Evolutionary conservation across 2,329 filamentous ascomycete species (phyloP), one percentile per base, ranked within the genome.

Genomic region (Claviceps purpurea): DNA sequence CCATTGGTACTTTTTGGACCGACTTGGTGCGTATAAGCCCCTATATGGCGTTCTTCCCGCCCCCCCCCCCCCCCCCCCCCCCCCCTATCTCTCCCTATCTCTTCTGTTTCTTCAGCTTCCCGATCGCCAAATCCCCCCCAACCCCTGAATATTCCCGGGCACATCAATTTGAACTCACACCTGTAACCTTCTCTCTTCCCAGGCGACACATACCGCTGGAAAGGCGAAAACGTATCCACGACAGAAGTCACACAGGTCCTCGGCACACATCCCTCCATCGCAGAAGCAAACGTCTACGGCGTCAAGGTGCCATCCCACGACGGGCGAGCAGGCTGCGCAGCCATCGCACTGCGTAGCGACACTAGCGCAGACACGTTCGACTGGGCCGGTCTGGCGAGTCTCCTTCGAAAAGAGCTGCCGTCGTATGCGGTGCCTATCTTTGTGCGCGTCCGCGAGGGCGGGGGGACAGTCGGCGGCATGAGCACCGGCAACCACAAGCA

Each of bases 361-460:
- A 68, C 66, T 1, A 64, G 70, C 1, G 69, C 69, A 34, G 61
- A 66, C 0, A 64, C 55, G 0, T 85, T 86, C 55, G 75, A 84
- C 62, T 86, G 79, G 61, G 66, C 71, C 10, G 78, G 37, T 34
- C 38, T 53, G 14, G 47, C 73, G 71, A 55, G 76, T 84, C 60
- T 73, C 75, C 2, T 74, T 77, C 6, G 71, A 73, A 14, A 73
- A 11, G 56, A 78, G 49, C 69, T 90, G 22, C 86, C 87, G 0
- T 76, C 75, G 56, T 90, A 89, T 60, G 87, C 86, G 0, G 84
- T 90, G 1, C 87, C 87, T 0, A 67, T 89, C 2, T 90, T 54
- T 37, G 43, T 54, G 6, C 42, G 52, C 8, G 52, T 54, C 5
- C 46, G 52, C 14, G 34, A 39, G n/a, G 52, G 46, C 3, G 46